phyloP scores from a whole-genome alignment of 305 asterid species.

The Fraxinus albicans region DNA sequence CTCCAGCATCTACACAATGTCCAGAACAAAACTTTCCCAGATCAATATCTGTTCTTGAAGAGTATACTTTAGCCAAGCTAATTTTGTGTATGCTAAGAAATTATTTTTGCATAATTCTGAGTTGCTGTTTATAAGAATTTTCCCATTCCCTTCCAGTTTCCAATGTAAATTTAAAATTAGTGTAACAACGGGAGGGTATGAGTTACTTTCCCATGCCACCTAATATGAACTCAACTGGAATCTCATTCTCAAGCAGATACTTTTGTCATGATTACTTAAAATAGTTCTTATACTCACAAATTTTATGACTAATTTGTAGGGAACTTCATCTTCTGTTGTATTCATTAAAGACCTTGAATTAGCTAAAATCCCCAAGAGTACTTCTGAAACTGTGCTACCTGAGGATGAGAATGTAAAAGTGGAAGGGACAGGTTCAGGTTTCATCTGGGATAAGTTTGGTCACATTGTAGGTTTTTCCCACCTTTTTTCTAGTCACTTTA shows the following conservation, averaged over 20 bases:
- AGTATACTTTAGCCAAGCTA: not conserved
- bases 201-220: not conserved
- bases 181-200: not conserved
- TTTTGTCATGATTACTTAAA: not conserved
- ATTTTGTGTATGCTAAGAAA: not conserved
- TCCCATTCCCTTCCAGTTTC: not conserved
- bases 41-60: not conserved
- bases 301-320: conserved; percentile 41
- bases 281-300: not conserved
- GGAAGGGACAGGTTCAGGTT: conserved; percentile 94
- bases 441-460: conserved; percentile 89
- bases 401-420: conserved; percentile 60
- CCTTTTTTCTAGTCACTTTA: not conserved
- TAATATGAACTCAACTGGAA: not conserved
- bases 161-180: not conserved
- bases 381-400: conserved; percentile 27
- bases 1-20: not conserved
- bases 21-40: not conserved
- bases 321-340: conserved; percentile 71
- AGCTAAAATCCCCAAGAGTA: conserved; percentile 35
- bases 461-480: conserved; percentile 66
- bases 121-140: not conserved
- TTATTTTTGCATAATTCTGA: not conserved
- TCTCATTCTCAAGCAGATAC: not conserved
- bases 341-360: conserved; percentile 66